phyloP scores from a whole-genome alignment of 2,329 filamentous ascomycete species.

The Cladosporium sp. region DNA sequence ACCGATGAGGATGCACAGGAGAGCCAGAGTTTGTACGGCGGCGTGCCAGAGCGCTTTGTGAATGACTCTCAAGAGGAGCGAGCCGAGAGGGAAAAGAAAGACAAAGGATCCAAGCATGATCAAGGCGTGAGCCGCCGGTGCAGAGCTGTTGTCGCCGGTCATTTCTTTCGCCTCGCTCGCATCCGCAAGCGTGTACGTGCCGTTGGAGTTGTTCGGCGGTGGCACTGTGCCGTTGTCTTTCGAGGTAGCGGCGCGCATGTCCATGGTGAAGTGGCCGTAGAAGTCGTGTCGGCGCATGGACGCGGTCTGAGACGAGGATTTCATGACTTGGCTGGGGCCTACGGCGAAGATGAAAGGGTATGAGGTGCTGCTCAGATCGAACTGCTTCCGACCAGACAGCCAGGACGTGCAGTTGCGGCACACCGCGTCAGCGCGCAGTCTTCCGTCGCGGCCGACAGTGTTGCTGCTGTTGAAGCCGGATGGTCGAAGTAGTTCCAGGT shows the following conservation, averaged over 20 bases:
- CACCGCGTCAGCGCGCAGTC: conserved; percentile 28
- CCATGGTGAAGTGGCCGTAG: conserved; percentile 38
- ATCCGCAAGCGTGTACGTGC: conserved; percentile 15
- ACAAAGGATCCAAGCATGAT: conserved; percentile 33
- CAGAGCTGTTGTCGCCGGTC: conserved; percentile 24
- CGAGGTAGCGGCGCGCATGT: conserved; percentile 32
- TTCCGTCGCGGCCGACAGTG: conserved; percentile 16
- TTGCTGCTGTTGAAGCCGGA: conserved; percentile 18
- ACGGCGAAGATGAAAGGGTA: conserved; percentile 41
- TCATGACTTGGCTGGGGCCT: conserved; percentile 28
- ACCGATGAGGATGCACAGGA: conserved; percentile 33
- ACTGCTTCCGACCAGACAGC: conserved; percentile 12
- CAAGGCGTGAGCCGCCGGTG: conserved; percentile 25
- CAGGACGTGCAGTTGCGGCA: conserved; percentile 35
- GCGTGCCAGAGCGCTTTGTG: conserved; percentile 39
- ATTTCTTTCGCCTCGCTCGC: conserved; percentile 20
- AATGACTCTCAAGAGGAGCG: conserved; percentile 35
- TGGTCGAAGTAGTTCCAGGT: conserved; percentile 20
- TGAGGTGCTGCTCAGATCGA: conserved; percentile 25
- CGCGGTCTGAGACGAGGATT: conserved; percentile 26
- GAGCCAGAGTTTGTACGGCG: conserved; percentile 34
- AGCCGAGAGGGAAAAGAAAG: conserved; percentile 32
- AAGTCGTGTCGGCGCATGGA: conserved; percentile 31
- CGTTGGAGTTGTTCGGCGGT: conserved; percentile 16
- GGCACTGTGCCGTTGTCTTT: conserved; percentile 29